Percentiles rank a stretch among this genome's conserved stretches.
phyloP scores from a whole-genome alignment of 2,329 filamentous ascomycete species.

The Dendrostoma leiphaemia region DNA sequence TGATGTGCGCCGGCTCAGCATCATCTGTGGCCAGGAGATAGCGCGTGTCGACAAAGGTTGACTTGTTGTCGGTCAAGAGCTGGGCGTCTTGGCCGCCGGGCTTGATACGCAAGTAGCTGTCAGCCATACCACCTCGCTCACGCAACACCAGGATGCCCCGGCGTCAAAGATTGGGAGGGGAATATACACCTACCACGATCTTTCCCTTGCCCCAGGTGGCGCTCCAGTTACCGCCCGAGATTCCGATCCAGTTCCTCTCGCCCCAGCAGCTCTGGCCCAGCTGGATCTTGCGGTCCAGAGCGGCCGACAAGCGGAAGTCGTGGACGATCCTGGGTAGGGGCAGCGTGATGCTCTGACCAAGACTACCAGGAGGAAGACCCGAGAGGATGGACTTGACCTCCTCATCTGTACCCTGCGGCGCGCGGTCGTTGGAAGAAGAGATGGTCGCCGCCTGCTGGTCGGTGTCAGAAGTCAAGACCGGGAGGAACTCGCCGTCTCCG shows the following conservation, averaged over 20 bases:
- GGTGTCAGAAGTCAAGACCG: slow-evolving; percentile 4
- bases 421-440: background rate
- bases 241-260: slow-evolving; percentile 21
- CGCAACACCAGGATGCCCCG: too few relatives aligned
- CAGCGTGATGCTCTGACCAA: slow-evolving; percentile 12
- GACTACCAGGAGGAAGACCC: slow-evolving; percentile 10
- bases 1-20: slow-evolving; percentile 20
- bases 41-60: slow-evolving; percentile 20
- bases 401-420: background rate
- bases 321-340: slow-evolving; percentile 11
- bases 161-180: too few relatives aligned
- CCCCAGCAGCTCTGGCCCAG: slow-evolving; percentile 18
- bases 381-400: slow-evolving; percentile 6
- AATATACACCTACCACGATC: slow-evolving; percentile 12
- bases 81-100: slow-evolving; percentile 21
- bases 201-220: slow-evolving; percentile 19
- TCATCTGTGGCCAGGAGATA: slow-evolving; percentile 19
- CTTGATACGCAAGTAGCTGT: too few relatives aligned
- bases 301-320: slow-evolving; percentile 19
- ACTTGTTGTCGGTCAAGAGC: slow-evolving; percentile 17
- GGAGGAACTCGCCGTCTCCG: slow-evolving; percentile 4
- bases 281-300: slow-evolving; percentile 15
- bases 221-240: slow-evolving; percentile 18
- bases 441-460: background rate
- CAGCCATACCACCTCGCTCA: too few relatives aligned